Percentiles rank a stretch among this genome's conserved stretches.
Evolutionary conservation across 441 rosid genomes (phyloP).

Genomic region (Bocquillonia castaneifolia): DNA sequence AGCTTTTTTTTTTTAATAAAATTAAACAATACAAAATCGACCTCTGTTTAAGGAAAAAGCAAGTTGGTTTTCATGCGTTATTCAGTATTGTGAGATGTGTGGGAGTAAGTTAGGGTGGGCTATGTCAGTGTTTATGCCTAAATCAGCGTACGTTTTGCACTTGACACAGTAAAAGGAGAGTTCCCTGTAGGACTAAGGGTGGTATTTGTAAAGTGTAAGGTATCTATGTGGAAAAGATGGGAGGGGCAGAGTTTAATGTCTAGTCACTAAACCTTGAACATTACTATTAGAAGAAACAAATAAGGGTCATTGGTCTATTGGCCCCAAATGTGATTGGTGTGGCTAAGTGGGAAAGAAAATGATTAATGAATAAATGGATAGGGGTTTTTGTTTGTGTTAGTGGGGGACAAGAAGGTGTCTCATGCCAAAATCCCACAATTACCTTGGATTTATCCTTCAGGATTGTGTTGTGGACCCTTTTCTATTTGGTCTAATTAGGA

Average conservation of each 20-base stretch:
- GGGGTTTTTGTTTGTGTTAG: constrained; percentile 22
- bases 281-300: constrained; percentile 21
- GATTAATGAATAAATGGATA: constrained; percentile 31
- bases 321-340: constrained; percentile 19
- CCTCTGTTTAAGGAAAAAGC: too few species aligned
- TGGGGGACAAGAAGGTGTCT: constrained; percentile 27
- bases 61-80: neutral
- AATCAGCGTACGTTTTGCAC: neutral
- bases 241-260: neutral
- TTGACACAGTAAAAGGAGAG: neutral
- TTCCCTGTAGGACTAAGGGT: neutral
- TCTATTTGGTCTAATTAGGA: constrained; percentile 14
- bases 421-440: neutral
- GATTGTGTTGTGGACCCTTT: constrained; percentile 18
- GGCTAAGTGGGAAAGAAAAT: constrained; percentile 24
- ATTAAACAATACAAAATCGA: too few species aligned
- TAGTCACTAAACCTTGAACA: constrained; percentile 20
- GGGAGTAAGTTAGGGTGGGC: neutral
- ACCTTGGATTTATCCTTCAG: constrained; percentile 12
- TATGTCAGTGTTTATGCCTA: neutral
- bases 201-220: neutral
- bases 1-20: too few species aligned
- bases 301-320: constrained; percentile 6
- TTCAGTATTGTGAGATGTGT: neutral
- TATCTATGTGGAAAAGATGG: constrained; percentile 16